A percentile compares a stretch with the other conserved stretches of the same genome.
phyloP scores from a whole-genome alignment of 495 filamentous ascomycete species.

The Aspergillus indologenus region DNA sequence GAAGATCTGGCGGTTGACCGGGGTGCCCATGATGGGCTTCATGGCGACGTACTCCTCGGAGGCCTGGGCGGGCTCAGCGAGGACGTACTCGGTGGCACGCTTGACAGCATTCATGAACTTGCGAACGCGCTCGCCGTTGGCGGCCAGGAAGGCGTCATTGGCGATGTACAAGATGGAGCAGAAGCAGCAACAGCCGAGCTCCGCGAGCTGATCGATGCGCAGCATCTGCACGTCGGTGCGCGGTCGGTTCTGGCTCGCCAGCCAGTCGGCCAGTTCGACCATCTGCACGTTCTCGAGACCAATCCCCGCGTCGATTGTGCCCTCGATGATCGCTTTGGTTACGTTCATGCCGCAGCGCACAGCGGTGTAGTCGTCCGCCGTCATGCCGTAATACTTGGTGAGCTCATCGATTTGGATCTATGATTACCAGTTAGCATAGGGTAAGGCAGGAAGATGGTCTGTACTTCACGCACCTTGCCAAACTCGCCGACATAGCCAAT shows the following conservation, averaged over 20 bases:
- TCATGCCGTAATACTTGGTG: constrained; percentile 70
- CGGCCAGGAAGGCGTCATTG: constrained; percentile 60
- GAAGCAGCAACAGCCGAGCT: constrained; percentile 73
- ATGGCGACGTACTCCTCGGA: constrained; percentile 64
- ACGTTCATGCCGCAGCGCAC: constrained; percentile 64
- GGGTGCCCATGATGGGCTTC: constrained; percentile 63
- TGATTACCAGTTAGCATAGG: not conserved
- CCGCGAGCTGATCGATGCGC: constrained; percentile 68
- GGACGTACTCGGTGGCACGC: constrained; percentile 62
- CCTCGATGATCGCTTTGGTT: constrained; percentile 62
- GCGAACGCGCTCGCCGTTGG: constrained; percentile 55
- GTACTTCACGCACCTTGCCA: constrained; percentile 47
- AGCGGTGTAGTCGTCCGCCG: constrained; percentile 64
- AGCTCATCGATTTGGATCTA: constrained; percentile 72
- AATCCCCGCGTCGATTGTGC: constrained; percentile 65
- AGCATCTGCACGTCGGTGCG: constrained; percentile 67
- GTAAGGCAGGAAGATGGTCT: not conserved
- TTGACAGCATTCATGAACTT: constrained; percentile 64
- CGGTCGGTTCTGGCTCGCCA: constrained; percentile 55
- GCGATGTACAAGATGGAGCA: constrained; percentile 71
- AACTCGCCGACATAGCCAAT: constrained; percentile 74
- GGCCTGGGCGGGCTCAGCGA: constrained; percentile 53
- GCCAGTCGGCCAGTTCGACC: constrained; percentile 71
- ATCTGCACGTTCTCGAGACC: constrained; percentile 72
- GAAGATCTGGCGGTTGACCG: constrained; percentile 68